phyloP scores from a whole-genome alignment of 257 asterid species.

The Capsicum baccatum region DNA sequence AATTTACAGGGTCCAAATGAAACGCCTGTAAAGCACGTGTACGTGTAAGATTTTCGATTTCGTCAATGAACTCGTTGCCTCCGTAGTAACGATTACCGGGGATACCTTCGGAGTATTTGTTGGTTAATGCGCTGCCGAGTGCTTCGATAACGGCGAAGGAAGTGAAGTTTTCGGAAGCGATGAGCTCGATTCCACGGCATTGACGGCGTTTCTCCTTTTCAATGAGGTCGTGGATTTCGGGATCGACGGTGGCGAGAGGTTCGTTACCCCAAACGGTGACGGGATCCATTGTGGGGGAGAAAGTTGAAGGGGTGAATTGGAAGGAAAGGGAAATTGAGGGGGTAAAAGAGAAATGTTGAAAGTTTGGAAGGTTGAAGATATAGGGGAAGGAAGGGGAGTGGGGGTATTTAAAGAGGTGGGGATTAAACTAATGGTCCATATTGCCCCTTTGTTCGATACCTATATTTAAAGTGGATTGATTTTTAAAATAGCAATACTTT shows the following conservation, averaged over 20 bases:
- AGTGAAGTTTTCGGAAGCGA: slow-evolving; percentile 88
- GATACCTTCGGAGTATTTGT: slow-evolving; percentile 94
- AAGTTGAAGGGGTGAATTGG: neutral
- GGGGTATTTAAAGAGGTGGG: neutral
- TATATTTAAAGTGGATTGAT: too few relatives aligned
- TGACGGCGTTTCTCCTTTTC: slow-evolving; percentile 57
- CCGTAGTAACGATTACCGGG: slow-evolving; percentile 70
- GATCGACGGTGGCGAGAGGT: slow-evolving; percentile 46
- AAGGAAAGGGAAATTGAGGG: neutral
- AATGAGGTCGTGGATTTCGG: slow-evolving; percentile 54
- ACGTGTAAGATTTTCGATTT: slow-evolving; percentile 52
- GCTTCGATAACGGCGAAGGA: slow-evolving; percentile 94
- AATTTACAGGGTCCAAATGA: slow-evolving; percentile 50
- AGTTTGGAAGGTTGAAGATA: neutral
- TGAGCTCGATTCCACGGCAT: slow-evolving; percentile 56
- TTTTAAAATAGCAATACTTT: too few relatives aligned
- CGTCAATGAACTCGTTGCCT: slow-evolving; percentile 51
- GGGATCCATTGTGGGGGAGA: slow-evolving; percentile 45
- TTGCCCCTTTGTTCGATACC: neutral
- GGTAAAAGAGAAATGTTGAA: neutral
- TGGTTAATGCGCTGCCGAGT: slow-evolving; percentile 91
- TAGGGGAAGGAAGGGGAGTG: neutral
- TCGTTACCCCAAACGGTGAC: slow-evolving; percentile 52
- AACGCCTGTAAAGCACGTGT: slow-evolving; percentile 52
- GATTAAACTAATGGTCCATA: neutral